These are phyloP conservation scores for Trichoderma pleuroti DNA, from an alignment of 2,329 filamentous ascomycete species.

Conservation along the genomic window DNA sequence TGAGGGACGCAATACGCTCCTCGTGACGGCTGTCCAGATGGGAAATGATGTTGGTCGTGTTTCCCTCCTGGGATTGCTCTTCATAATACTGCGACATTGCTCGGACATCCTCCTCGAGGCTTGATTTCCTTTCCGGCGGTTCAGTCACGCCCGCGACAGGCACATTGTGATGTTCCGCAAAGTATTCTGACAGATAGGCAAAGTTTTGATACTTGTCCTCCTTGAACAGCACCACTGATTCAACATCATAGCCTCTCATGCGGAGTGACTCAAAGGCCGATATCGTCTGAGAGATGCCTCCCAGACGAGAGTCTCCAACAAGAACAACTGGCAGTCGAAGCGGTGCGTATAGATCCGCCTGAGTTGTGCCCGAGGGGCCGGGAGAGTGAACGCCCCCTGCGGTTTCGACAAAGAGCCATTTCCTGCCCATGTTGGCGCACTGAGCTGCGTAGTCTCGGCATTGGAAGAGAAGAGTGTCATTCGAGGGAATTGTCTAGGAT, in stretches of 20 bases:
- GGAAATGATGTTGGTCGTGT: constrained; percentile 45
- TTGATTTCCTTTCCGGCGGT: constrained; percentile 51
- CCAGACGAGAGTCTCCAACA: constrained; percentile 70
- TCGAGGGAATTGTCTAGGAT: constrained; percentile 46
- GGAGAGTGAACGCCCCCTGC: constrained; percentile 81
- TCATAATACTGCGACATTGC: constrained; percentile 64
- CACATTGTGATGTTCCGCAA: constrained; percentile 56
- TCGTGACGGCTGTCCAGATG: constrained; percentile 52
- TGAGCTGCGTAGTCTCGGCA: constrained; percentile 37
- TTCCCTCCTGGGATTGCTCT: constrained; percentile 36
- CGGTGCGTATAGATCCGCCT: constrained; percentile 74
- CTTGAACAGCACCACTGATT: constrained; percentile 65
- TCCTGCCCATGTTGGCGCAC: constrained; percentile 41
- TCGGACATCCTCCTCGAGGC: constrained; percentile 46
- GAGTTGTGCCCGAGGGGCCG: constrained; percentile 68
- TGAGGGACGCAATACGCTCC: constrained; percentile 54
- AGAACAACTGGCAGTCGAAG: constrained; percentile 71
- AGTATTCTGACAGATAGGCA: constrained; percentile 65
- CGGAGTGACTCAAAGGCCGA: constrained; percentile 75
- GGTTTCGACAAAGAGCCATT: constrained; percentile 73
- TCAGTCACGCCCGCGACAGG: constrained; percentile 53
- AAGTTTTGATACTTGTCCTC: constrained; percentile 65
- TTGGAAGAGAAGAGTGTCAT: constrained; percentile 47
- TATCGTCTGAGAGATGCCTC: constrained; percentile 77
- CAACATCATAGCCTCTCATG: constrained; percentile 75